Percentiles rank a stretch among this genome's conserved stretches.
phyloP scores from a whole-genome alignment of 257 asterid species.

The Lavandula angustifolia region DNA sequence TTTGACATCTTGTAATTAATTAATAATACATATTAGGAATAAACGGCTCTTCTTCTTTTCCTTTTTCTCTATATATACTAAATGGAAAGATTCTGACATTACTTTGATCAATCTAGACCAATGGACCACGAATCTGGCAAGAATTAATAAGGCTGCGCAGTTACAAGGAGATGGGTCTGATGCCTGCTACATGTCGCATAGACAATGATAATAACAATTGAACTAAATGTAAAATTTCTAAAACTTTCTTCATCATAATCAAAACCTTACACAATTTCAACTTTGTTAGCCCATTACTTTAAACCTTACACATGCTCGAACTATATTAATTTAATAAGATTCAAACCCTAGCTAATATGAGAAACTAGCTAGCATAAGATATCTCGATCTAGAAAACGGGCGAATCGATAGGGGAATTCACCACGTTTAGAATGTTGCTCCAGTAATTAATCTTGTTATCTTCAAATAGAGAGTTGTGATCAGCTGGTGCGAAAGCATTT shows the following conservation, averaged over 20 bases:
- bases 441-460: constrained; percentile 44
- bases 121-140: constrained; percentile 29
- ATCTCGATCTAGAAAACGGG: constrained; percentile 18
- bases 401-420: constrained; percentile 35
- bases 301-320: neutral
- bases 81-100: constrained; percentile 12
- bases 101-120: constrained; percentile 1
- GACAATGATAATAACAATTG: too few relatives aligned
- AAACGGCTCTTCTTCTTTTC: neutral
- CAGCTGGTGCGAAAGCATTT: neutral
- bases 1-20: too few relatives aligned
- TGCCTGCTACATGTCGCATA: neutral
- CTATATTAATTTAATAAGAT: neutral
- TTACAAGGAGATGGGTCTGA: neutral
- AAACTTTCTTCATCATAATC: too few relatives aligned
- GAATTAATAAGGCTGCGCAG: neutral
- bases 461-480: constrained; percentile 11
- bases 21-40: neutral
- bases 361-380: neutral
- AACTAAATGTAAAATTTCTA: too few relatives aligned
- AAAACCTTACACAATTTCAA: neutral
- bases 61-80: neutral
- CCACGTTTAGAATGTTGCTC: constrained; percentile 38
- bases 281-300: constrained; percentile 8
- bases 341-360: neutral